Evolutionary conservation across 768 basidiomycete species (phyloP).

Genomic region (Podaxis sp.): DNA sequence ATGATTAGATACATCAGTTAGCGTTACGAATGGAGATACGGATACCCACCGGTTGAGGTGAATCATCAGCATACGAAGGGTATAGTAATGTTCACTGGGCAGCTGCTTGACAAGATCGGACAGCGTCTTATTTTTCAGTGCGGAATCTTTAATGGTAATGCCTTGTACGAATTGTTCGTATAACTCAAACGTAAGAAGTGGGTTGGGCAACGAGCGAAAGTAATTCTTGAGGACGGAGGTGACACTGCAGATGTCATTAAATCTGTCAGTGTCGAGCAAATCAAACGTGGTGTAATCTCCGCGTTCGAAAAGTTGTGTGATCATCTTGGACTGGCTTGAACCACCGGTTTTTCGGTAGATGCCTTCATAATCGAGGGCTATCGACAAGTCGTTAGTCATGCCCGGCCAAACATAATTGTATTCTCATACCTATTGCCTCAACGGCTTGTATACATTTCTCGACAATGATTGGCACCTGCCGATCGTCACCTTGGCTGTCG

Average conservation of each 20-base stretch:
- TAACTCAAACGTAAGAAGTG: conserved; percentile 85
- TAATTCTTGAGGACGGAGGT: conserved; percentile 97
- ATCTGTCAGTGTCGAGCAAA: conserved; percentile 79
- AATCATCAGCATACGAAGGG: conserved; percentile 76
- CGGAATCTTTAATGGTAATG: conserved; percentile 64
- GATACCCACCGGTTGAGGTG: conserved; percentile 80
- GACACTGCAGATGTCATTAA: conserved; percentile 96
- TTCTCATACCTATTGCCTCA: conserved; percentile 70
- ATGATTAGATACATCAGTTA: conserved; percentile 24
- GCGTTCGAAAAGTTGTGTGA: conserved; percentile 92
- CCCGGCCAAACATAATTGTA: not conserved
- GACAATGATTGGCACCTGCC: conserved; percentile 82
- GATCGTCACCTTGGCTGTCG: conserved; percentile 59
- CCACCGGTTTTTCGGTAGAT: conserved; percentile 99
- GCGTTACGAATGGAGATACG: not conserved
- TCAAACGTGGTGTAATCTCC: conserved; percentile 91
- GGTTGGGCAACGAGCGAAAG: conserved; percentile 89
- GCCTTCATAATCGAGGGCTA: conserved; percentile 94
- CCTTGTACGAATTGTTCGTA: conserved; percentile 89
- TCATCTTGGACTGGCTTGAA: conserved; percentile 85
- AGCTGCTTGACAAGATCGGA: conserved; percentile 72
- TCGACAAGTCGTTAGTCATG: not conserved
- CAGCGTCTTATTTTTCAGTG: conserved; percentile 58
- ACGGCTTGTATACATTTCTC: conserved; percentile 97
- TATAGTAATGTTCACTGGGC: conserved; percentile 87